phyloP scores from a whole-genome alignment of 164 flowering plant genomes.

The Kingdonia uniflora region DNA sequence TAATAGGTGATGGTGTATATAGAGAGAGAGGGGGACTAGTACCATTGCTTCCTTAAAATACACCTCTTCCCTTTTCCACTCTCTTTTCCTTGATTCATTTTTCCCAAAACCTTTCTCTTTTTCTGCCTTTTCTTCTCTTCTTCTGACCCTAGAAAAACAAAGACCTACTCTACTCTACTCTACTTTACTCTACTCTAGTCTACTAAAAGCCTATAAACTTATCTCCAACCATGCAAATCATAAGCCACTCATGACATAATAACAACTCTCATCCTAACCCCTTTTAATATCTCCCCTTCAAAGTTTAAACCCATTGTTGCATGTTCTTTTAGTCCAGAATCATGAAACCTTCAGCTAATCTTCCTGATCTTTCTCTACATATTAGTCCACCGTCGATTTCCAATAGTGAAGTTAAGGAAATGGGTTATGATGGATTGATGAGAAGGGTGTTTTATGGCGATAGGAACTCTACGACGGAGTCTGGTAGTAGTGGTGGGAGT shows the following conservation, averaged over 20 bases:
- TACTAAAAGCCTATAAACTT: background rate
- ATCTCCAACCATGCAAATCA: constrained; percentile 49
- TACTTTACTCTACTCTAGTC: too few species aligned
- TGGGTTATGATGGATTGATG: constrained; percentile 14
- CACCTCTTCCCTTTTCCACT: constrained; percentile 29
- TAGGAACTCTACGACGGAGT: constrained; percentile 37
- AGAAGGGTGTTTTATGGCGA: constrained; percentile 20
- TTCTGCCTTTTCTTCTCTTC: constrained; percentile 1
- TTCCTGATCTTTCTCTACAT: constrained; percentile 80
- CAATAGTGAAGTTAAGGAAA: constrained; percentile 14
- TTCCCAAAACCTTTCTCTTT: constrained; percentile 19
- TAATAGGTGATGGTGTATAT: background rate
- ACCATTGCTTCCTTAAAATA: constrained; percentile 38
- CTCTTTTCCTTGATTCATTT: constrained; percentile 30
- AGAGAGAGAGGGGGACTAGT: too few species aligned
- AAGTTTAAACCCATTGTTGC: too few species aligned
- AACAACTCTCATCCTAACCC: constrained; percentile 16
- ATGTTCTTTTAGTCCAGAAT: constrained; percentile 1
- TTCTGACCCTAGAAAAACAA: background rate
- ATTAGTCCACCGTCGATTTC: constrained; percentile 56
- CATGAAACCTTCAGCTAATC: constrained; percentile 23
- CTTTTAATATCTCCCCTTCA: constrained; percentile 4
- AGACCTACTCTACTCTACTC: too few species aligned
- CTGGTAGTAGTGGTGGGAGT: constrained; percentile 46
- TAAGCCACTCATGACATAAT: constrained; percentile 78